Base-by-base conservation (phyloP, 2,329 filamentous ascomycete genomes). In the Ophiostoma ips region DNA sequence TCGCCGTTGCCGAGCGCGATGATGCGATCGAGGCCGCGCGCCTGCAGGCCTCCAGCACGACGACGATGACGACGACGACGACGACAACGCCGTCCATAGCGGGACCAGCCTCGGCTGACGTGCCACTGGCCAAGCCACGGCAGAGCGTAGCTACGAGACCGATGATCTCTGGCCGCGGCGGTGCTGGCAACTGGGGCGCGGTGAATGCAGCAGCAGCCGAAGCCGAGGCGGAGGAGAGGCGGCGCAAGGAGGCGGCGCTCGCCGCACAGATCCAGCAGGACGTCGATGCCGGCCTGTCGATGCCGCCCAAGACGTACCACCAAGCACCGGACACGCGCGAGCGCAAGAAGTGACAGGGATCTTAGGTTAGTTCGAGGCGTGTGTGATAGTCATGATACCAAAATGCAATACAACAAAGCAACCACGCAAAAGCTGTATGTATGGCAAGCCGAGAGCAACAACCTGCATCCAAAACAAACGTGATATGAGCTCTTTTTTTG, bases 151-250 rank as follows among this genome's bases (percentile, higher is more conserved):
- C 21, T 21, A 31, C 40, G n/a, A 15, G 46, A 30, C 53, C 49
- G 11, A 61, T 58, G 10, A 55, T 62, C 44, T 62, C 63, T 6
- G 76, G 77, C 0, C 69, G 76, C 5, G 77, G 76, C 21, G 76
- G 76, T n/a, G 74, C 73, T 1, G 77, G 76, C 2, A 79, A 79
- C 60, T 79, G 71, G 65, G 46, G 38, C 40, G 61, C 61, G 19
- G 54, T 57, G 24, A 54, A 51, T 40, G 60, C 48, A 45, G 54
- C 55, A 30, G 49, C 52, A 19, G 61, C 58, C 12, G 60, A 59
- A 49, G 55, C 56, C n/a, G 59, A 60, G 46, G 61, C 63, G 55
- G 58, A 59, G 52, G 57, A 56, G 52, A 57, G 60, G 55, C 59
- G 58, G 55, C 59, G 58, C 52, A 63, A 56, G 58, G 62, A 58